Percentiles rank a stretch among this genome's conserved stretches.
These are phyloP conservation scores for Aphanomyces stellatus DNA, from an alignment of 352 stramenopile genomes.

Conservation along the genomic window DNA sequence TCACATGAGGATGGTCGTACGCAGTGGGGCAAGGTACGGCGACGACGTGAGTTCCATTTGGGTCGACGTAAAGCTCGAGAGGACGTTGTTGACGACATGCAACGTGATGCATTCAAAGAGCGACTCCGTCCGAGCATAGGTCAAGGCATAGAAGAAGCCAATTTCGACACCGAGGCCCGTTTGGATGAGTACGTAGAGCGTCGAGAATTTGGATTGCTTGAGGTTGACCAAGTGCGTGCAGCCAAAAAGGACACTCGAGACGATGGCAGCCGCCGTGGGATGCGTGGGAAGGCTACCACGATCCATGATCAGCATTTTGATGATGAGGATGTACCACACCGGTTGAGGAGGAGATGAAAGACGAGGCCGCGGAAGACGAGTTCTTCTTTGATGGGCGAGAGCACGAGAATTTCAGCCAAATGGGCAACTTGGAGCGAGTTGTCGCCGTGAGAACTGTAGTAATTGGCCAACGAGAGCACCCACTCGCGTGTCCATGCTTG, in stretches of 20 bases:
- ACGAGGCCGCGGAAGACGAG: slow-evolving; percentile 9
- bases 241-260: slow-evolving; percentile 12
- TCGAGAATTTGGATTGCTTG: slow-evolving; percentile 11
- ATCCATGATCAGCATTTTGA: neutral
- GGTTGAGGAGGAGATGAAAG: slow-evolving; percentile 14
- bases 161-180: slow-evolving; percentile 14
- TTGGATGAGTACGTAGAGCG: neutral
- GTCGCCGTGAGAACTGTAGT: neutral
- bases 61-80: slow-evolving; percentile 19
- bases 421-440: neutral
- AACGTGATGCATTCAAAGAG: neutral
- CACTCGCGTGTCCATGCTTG: neutral
- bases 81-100: slow-evolving; percentile 17
- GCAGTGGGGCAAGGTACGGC: neutral
- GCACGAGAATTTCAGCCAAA: slow-evolving; percentile 10
- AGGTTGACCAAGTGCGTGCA: slow-evolving; percentile 18
- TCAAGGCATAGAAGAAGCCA: slow-evolving; percentile 7
- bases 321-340: neutral
- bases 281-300: neutral
- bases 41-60: slow-evolving; percentile 1
- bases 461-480: slow-evolving; percentile 7
- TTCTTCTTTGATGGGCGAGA: slow-evolving; percentile 20
- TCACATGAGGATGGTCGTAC: neutral
- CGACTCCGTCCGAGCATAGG: neutral
- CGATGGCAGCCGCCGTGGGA: neutral